Base-by-base conservation (phyloP, 805 yeast genomes). In the Zygoascus ofunaensis region DNA sequence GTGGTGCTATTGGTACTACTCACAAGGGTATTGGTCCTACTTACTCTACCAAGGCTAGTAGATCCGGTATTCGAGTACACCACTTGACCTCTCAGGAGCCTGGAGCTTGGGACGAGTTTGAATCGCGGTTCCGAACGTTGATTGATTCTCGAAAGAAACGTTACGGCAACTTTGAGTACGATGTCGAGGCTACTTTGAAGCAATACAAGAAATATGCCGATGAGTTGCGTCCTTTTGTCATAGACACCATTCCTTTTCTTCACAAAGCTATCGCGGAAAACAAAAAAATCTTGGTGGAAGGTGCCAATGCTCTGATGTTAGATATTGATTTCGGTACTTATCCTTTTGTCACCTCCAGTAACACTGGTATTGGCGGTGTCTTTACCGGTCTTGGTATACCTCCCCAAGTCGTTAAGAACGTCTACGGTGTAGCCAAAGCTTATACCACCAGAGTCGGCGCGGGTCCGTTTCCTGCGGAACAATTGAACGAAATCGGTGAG, bases 1-100 rank as follows among this genome's bases (percentile, higher is more conserved):
- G 86, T 64, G 86, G 87, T 63, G 74, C 85, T 21, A 90, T 92
- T 58, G 98, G 98, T 56, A 92, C 98, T 50, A 92, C 98, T 30
- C 97, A 97, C 62, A 92, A 92, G 64, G 98, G 98, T 68, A 92
- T 92, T 59, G 98, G 98, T 47, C 98, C 98, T 57, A 83, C 98
- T 37, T 92, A 92, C 65, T 82, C 97, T 21, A 87, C 98, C 51
- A 92, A 92, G 71, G 94, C 94, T 42, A 82, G 95, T 14, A 82
- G 98, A 69, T 87, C 97, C 18, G 98, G 98, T 61, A 73, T 92
- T 56, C 79, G 98, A 68, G 94, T 92, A 45, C 98, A 92, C 70
- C 97, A 92, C 71, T 75, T 92, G 59, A 92, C 87, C 34, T 79
- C 84, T 54, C 83, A 84, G 56, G 89, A 84, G 60, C 89, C 87